Base-by-base conservation (phyloP, 208 protist genomes). In the Acanthamoeba sp. region DNA sequence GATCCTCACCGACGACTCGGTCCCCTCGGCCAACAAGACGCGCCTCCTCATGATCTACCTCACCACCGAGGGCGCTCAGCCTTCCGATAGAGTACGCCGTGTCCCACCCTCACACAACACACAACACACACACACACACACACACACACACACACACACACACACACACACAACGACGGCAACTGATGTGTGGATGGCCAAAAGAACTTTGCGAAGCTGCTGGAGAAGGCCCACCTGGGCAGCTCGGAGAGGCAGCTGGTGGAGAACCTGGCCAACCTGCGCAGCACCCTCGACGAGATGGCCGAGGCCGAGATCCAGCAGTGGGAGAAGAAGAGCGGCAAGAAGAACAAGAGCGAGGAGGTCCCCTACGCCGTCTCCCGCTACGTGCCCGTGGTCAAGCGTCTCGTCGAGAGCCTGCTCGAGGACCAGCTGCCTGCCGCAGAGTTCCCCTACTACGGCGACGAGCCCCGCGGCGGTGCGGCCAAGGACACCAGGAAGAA, bases 341-440 rank as follows among this genome's bases (percentile, higher is more conserved):
- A 64, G 48, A 89, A 89, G 76, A 85, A 29, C 36, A n/a, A 55
- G 34, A 42, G 27, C 48, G 82, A 89, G 38, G 50, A 89, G 29
- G 82, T 89, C 29, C 82, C 82, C 50, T 89, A 89, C 50, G 50
- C 55, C 32, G 82, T 89, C 34, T 89, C 82, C 20, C 82, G 82
- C 82, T 89, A 89, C 34, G 82, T 89, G 18, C 82, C 82, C 29
- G 82, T 64, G 32, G 82, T 89, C 29, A 89, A 89, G 55, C 50
- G 55, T 22, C 27, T 89, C 38, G 29, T 89, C 29, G 82, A 89
- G 82, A 66, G 55, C 55, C 1, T 66, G 55, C 42, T 89, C 12
- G 45, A 57, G 32, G 52, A 42, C 7, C 50, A 89, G n/a, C 27
- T 89, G 50, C 55, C 82, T 1, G 42, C 55, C 4, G 2, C 27